Evolutionary conservation across 1,284 basidiomycete genomes (phyloP).

Genomic region (Ceratobasidium sp.): DNA sequence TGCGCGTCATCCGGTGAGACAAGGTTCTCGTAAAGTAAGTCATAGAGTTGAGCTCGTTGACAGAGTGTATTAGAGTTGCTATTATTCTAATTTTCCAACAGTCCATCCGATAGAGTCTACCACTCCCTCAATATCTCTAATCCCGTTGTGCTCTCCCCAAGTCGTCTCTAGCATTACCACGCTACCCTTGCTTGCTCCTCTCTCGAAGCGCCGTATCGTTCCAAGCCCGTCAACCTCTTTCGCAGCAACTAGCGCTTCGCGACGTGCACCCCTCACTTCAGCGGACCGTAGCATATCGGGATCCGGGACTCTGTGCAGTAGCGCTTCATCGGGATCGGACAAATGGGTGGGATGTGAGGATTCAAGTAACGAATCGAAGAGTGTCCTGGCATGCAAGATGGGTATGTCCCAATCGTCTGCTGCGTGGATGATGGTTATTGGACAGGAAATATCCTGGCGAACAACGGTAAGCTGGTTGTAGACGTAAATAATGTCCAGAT

Average conservation of each 20-base stretch:
- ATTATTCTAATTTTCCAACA: conserved; percentile 21
- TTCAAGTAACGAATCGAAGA: conserved; percentile 79
- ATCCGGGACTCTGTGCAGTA: conserved; percentile 16
- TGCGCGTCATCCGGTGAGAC: neutral
- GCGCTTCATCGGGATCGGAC: conserved; percentile 52
- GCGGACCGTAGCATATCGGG: conserved; percentile 55
- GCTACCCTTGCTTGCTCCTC: conserved; percentile 60
- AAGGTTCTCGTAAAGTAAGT: neutral
- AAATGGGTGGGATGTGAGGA: conserved; percentile 70
- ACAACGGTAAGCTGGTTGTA: conserved; percentile 17
- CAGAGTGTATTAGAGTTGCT: too few species aligned
- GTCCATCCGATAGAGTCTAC: conserved; percentile 71
- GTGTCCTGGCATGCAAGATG: conserved; percentile 76
- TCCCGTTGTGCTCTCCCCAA: conserved; percentile 73
- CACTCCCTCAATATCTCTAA: conserved; percentile 79
- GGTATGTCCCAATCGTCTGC: conserved; percentile 88
- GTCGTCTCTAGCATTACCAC: conserved; percentile 73
- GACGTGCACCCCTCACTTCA: conserved; percentile 58
- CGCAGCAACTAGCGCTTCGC: conserved; percentile 65
- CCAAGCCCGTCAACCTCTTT: conserved; percentile 71
- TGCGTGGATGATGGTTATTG: conserved; percentile 85
- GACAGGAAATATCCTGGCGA: conserved; percentile 70
- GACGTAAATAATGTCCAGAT: neutral
- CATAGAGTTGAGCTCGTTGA: neutral
- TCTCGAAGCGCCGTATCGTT: conserved; percentile 67